Percentiles rank a stretch among this genome's conserved stretches.
Evolutionary conservation across 176 grass and related monocot species (phyloP).

Genomic region (Bromus sterilis): DNA sequence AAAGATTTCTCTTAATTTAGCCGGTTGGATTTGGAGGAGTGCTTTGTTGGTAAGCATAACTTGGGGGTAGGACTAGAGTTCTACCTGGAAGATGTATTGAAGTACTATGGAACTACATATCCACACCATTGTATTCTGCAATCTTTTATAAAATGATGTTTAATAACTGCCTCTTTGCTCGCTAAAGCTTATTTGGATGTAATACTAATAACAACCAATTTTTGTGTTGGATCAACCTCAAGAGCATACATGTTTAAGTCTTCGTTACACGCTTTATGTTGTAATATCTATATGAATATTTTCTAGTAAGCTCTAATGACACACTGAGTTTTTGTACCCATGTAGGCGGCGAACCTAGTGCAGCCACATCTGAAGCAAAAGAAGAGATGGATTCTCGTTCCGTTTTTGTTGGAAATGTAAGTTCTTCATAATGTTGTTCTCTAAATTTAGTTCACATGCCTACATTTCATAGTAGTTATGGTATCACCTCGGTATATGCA

Average conservation of each 20-base stretch:
- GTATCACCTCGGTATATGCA: not conserved
- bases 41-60: not conserved
- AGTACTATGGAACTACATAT: not conserved
- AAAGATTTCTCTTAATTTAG: not conserved
- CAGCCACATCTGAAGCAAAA: slow-evolving; percentile 51
- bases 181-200: not conserved
- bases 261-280: not conserved
- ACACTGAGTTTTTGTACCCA: not conserved
- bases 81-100: not conserved
- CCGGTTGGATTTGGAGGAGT: not conserved
- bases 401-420: slow-evolving; percentile 66
- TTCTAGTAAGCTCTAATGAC: not conserved
- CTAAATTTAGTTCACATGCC: not conserved
- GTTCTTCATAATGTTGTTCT: slow-evolving; percentile 5
- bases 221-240: not conserved
- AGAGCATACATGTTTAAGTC: not conserved
- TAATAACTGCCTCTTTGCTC: not conserved
- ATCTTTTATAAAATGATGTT: not conserved
- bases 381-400: slow-evolving; percentile 70
- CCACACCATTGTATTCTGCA: not conserved
- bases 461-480: not conserved
- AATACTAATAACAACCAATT: not conserved
- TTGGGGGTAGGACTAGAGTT: not conserved
- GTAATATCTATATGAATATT: not conserved
- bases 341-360: slow-evolving; percentile 43